Evolutionary conservation across 805 yeast genomes (phyloP).

Genomic region (Saturnispora ahearnii): DNA sequence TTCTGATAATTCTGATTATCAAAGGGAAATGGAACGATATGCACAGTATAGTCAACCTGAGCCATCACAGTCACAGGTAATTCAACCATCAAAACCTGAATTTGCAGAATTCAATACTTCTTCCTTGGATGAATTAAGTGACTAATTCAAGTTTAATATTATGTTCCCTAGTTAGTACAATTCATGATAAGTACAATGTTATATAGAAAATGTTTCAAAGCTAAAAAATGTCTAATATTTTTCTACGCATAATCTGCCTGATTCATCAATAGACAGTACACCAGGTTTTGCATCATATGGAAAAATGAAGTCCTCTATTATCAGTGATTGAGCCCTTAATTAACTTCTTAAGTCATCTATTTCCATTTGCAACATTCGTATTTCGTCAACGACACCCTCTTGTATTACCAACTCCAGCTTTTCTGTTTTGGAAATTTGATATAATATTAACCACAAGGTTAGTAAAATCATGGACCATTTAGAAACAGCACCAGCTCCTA

Average conservation of each 20-base stretch:
- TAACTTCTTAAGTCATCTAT: conserved; percentile 47
- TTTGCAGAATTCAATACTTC: not conserved
- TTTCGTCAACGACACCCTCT: conserved; percentile 65
- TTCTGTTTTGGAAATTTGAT: conserved; percentile 60
- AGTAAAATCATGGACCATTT: conserved; percentile 72
- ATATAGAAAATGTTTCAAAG: too few relatives aligned
- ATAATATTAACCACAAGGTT: conserved; percentile 67
- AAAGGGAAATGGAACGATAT: conserved; percentile 6
- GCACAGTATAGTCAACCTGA: conserved; percentile 1
- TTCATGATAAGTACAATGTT: too few relatives aligned
- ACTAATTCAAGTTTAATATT: not conserved
- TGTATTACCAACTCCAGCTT: conserved; percentile 53
- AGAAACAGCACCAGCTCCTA: conserved; percentile 70
- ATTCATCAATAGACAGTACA: conserved; percentile 31
- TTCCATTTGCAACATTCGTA: conserved; percentile 59
- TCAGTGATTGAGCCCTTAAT: conserved; percentile 29
- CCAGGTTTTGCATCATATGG: conserved; percentile 42
- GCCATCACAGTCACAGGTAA: not conserved
- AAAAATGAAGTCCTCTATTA: conserved; percentile 38
- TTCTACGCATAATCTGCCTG: conserved; percentile 11
- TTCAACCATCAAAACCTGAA: not conserved
- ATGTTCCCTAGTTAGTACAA: too few relatives aligned
- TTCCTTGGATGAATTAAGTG: not conserved
- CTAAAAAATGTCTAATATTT: too few relatives aligned
- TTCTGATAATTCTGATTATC: conserved; percentile 7